Evolutionary conservation across 2,329 filamentous ascomycete species (phyloP), one percentile per base, ranked within the genome.

Genomic region (Lomentospora prolificans): DNA sequence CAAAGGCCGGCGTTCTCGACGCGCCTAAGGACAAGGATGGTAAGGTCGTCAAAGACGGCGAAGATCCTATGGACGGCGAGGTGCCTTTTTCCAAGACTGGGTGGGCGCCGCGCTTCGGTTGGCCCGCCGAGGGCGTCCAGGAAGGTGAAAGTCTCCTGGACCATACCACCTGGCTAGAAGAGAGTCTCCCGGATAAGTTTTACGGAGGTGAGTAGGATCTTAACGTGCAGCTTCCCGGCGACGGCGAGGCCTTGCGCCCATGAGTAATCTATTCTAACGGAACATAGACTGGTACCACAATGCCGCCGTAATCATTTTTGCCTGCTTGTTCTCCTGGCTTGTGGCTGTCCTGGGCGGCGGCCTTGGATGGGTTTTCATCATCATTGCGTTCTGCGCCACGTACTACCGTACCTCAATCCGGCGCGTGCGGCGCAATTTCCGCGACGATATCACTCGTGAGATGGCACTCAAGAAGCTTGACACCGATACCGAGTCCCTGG

Each of bases 381-480:
- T 99, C 67, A 96, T 97, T 89, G 88, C 90, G 24, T 75, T 83
- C 61, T 97, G 94, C 71, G 86, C 86, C 55, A 97, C 94, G 55
- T 99, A 97, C 75, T 99, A 99, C 71, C 84, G 94, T 59, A 99
- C 94, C 28, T 99, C 94, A 2, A 81, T 96, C 61, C 89, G 92
- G 61, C 86, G 94, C 60, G 90, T 97, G 58, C 86, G 94, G 63
- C 86, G 94, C 62, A 99, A 99, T 70, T 96, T 96, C 70, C 85
- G 92, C 58, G 94, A 99, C 71, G 94, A 99, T 66, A 81, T 99
- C 62, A 86, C 86, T 58, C 86, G 94, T 55, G 91, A 96, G 69
- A 79, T 96, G 77, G 85, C 87, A 10, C 88, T 96, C 70, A 86
- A 86, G 70, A 88, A 81, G 64, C 76, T 99, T 55, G 94, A 97